A percentile compares a stretch with the other conserved stretches of the same genome.
Evolutionary conservation across 257 asterid species (phyloP).

Genomic region (Forsythia suspensa): DNA sequence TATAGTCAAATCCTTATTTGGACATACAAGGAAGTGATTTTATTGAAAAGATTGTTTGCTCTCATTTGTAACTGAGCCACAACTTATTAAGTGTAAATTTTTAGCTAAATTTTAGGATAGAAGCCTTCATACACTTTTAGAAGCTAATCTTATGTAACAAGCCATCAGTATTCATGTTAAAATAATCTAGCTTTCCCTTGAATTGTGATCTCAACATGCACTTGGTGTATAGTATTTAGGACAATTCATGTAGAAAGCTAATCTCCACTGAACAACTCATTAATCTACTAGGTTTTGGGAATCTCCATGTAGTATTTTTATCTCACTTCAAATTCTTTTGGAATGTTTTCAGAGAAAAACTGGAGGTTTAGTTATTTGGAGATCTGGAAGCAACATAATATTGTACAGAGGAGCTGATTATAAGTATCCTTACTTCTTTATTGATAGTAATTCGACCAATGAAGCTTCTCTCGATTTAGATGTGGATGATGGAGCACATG

Average conservation of each 20-base stretch:
- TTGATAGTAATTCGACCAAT: constrained; percentile 29
- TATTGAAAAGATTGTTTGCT: not conserved
- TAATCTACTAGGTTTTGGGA: not conserved
- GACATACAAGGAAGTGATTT: not conserved
- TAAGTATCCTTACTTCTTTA: constrained; percentile 83
- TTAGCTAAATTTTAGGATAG: not conserved
- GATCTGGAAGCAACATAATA: constrained; percentile 88
- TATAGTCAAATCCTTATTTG: not conserved
- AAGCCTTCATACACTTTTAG: not conserved
- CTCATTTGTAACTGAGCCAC: not conserved
- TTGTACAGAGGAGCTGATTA: constrained; percentile 85
- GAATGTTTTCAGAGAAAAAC: constrained; percentile 73
- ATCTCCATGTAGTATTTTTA: constrained; percentile 3
- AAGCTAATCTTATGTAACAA: not conserved
- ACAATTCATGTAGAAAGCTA: constrained; percentile 17
- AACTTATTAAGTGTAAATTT: not conserved
- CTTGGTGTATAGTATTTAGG: not conserved
- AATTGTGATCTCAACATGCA: not conserved
- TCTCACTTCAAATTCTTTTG: constrained; percentile 22
- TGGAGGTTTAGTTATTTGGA: constrained; percentile 97
- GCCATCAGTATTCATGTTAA: not conserved
- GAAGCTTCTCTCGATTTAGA: constrained; percentile 46
- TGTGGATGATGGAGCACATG: constrained; percentile 27
- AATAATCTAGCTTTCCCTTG: not conserved
- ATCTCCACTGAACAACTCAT: not conserved